Evolutionary conservation across 441 rosid species (phyloP), one percentile per base, ranked within the genome.

Genomic region (Pelargonium cotyledonis): DNA sequence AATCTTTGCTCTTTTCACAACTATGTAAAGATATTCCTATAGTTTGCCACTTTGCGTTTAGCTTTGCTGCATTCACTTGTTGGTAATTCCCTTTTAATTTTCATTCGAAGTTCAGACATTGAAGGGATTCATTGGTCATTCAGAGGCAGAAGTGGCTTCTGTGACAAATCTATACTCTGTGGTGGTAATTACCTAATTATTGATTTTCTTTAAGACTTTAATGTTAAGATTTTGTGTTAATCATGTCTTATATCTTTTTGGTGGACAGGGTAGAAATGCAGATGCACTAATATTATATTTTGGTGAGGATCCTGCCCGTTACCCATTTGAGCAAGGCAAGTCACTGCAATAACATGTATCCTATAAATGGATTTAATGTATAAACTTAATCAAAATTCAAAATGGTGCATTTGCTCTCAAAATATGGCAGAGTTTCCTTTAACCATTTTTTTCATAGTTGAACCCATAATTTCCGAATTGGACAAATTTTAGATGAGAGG

Each of bases 301-400:
- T 73, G 92, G 95, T 11, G 99, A 95, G 86, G 99, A 95, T 86
- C 99, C 99, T 12, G 91, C 88, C 29, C 88, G 90, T 21, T 95
- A 88, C 79, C 99, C 96, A 1, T 95, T 95, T 85, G 99, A 95
- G 82, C 99, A 95, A 92, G 99, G 99, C 89, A 83, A 68, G 74
- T 40, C 65, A n/a, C 29, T 12, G 61, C 70, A 72, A 35, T 67
- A 21, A 66, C 23, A 18, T 19, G 16, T 12, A 71, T 65, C n/a
- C 11, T 31, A 35, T 5, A 53, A 67, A n/a, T 47, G 53, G 9
- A 47, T 47, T 47, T 47, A 14, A 47, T 47, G 53, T 14, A 47
- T 47, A 47, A 47, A 14, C n/a, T 47, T 47, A 47, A 15, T 47
- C 12, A 47, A 11, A 47, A 47, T 47, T 9, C 31, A 29, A 29